Base-by-base conservation (phyloP, 768 basidiomycete species). In the Dacryopinax spathularia region DNA sequence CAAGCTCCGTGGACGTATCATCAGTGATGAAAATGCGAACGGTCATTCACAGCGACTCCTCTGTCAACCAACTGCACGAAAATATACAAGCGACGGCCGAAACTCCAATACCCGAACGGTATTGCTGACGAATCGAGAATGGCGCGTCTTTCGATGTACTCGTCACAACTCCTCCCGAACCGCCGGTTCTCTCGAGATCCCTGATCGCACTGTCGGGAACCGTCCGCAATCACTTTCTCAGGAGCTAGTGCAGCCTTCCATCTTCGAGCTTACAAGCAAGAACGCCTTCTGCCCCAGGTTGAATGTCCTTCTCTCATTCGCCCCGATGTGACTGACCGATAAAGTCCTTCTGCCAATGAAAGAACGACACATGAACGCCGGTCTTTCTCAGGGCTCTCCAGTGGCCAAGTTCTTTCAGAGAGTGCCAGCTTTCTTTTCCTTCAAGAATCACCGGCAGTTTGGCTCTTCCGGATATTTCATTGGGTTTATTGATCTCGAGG, bases 201-300 rank as follows among this genome's bases (percentile, higher is more conserved):
- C 48, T 56, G 48, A 56, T 56, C 48, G 12, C 25, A 27, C 48
- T 10, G 25, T 56, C 48, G 48, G 48, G 48, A 56, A 56, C 29
- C 48, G 20, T 15, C 5, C 48, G 48, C 22, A 56, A 27, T 25
- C 48, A 20, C n/a, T n/a, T n/a, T 27, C 48, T 13, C 25, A 22
- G 29, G 10, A 56, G 25, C 48, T 18, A 22, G 22, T 56, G n/a
- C n/a, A n/a, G n/a, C n/a, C 48, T 56, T 56, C 48, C 25, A 56
- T 41, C 39, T 18, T 13, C 18, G 25, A 31, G 18, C 9, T 31
- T 56, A 29, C 25, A 18, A 6, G 18, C 39, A 41, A 18, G 18
- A 41, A 56, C 18, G 48, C 22, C 48, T 56, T 56, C 48, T 56
- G 48, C 48, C 48, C 48, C 48, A 56, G 48, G 25, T 56, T 56